Base-by-base conservation (phyloP, 108 stramenopile species). In the Cyclotella kingstonii region DNA sequence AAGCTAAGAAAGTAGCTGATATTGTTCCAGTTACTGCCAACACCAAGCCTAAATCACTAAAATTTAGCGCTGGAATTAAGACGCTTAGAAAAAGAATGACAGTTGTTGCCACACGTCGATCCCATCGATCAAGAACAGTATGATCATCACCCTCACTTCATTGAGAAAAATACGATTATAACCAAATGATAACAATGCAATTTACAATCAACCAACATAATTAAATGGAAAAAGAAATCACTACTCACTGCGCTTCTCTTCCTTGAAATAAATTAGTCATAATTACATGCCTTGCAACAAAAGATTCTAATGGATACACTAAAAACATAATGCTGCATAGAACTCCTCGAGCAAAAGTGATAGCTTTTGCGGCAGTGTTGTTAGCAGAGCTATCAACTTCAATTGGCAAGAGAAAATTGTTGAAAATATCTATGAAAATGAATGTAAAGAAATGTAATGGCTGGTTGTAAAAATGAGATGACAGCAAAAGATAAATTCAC, bases 291-390 rank as follows among this genome's bases (percentile, higher is more conserved):
- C 91, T 73, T 18, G 86, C 81, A 44, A 93, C 88, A 70, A 85
- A 93, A 12, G 74, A 77, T 59, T 86, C 91, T 66, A 93, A 68
- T 5, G 91, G 91, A 65, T 85, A 93, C 0, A 89, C 87, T 73
- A 81, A 83, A 31, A 93, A 73, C 91, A 93, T 93, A 15, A 83
- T 87, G 29, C 66, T 60, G 27, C 84, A 83, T 12, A 93, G 62
- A 35, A 89, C 47, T 1, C 58, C 81, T 31, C 85, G 53, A 22
- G 85, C 87, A 49, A 81, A 33, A 65, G 78, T 80, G 18, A 77
- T 76, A 12, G 77, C 54, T 60, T 59, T 67, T 18, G 66, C 68
- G 0, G 68, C 46, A n/a, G 34, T 21, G 0, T 54, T 25, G 14
- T 65, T 43, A 22, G 26, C 41, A 2, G 63, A 43, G 34, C 21